phyloP scores from a whole-genome alignment of 2,329 filamentous ascomycete genomes.

The Epichloe festucae region DNA sequence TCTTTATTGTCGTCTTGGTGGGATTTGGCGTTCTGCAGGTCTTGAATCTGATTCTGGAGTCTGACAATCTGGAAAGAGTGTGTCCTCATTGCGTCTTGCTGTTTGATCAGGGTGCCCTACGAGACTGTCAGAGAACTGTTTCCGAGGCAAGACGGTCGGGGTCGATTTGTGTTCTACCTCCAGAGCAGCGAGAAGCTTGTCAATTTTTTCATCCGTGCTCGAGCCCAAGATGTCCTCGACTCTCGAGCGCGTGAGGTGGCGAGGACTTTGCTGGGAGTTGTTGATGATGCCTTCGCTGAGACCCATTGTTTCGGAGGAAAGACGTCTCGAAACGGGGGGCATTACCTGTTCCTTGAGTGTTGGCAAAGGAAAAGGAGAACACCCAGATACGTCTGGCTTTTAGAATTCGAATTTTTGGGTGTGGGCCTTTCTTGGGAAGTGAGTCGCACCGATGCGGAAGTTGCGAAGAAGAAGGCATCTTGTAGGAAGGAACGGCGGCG shows the following conservation, averaged over 20 bases:
- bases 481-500: too few relatives aligned
- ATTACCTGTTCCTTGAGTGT: neutral
- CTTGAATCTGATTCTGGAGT: constrained; percentile 6
- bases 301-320: neutral
- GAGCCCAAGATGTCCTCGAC: neutral
- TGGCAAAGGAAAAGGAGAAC: neutral
- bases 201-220: neutral
- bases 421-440: too few relatives aligned
- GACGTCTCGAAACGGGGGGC: neutral
- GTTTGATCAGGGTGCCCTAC: neutral
- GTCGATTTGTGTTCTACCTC: neutral
- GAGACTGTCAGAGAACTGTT: neutral
- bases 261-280: neutral
- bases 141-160: neutral
- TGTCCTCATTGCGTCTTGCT: neutral
- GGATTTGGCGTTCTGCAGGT: neutral
- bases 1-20: neutral
- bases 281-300: neutral
- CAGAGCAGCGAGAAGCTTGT: neutral
- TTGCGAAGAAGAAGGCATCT: too few relatives aligned
- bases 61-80: constrained; percentile 10
- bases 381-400: too few relatives aligned
- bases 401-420: too few relatives aligned
- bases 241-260: neutral
- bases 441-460: too few relatives aligned